Evolutionary conservation across 2,329 filamentous ascomycete genomes (phyloP).

Genomic region (Purpureocillium takamizusanense): DNA sequence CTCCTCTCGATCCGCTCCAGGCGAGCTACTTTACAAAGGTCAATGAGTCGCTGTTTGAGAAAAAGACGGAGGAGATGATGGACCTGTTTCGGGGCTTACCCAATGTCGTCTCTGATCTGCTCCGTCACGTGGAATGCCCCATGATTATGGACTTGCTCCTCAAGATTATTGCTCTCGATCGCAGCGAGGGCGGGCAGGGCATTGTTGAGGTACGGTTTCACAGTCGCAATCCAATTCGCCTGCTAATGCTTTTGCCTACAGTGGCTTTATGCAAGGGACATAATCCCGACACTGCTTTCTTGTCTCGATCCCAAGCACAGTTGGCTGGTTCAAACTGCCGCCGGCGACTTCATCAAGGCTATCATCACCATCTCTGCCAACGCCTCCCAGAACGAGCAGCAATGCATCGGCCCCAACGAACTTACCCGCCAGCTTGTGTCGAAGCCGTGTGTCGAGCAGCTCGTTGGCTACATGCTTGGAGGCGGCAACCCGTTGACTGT

Average conservation of each 20-base stretch:
- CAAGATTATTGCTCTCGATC: conserved; percentile 95
- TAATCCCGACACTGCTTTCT: conserved; percentile 79
- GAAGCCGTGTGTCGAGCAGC: conserved; percentile 66
- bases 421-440: conserved; percentile 92
- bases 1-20: conserved; percentile 83
- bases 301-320: conserved; percentile 80
- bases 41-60: conserved; percentile 94
- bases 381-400: conserved; percentile 93
- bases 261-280: conserved; percentile 86
- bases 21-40: conserved; percentile 98
- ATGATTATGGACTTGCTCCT: conserved; percentile 97
- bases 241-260: conserved; percentile 21
- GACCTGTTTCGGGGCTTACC: conserved; percentile 78
- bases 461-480: conserved; percentile 86
- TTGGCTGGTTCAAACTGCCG: conserved; percentile 89
- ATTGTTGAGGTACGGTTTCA: conserved; percentile 70
- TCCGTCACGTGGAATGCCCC: conserved; percentile 91
- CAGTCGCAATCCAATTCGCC: not conserved
- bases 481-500: conserved; percentile 93
- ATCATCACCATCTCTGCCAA: conserved; percentile 99
- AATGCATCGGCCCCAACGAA: conserved; percentile 97
- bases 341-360: conserved; percentile 94
- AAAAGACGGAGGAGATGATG: conserved; percentile 97
- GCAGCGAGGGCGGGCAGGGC: conserved; percentile 81
- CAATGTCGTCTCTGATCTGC: conserved; percentile 71